Evolutionary conservation across 164 flowering plant genomes (phyloP).

Genomic region (Echeveria elegans): DNA sequence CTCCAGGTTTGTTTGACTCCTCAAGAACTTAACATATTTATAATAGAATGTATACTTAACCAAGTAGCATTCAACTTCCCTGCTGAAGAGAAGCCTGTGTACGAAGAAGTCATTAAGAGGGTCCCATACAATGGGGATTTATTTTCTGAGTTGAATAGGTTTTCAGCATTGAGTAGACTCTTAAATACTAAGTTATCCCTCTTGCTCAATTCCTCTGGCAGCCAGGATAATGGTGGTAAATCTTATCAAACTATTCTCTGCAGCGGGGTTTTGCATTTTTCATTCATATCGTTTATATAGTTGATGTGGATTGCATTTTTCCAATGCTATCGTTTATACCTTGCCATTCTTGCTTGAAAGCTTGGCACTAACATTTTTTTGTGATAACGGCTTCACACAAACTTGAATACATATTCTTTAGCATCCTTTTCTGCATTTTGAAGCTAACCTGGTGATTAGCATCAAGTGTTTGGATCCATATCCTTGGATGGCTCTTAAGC

Average conservation of each 20-base stretch:
- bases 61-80: slow-evolving; percentile 18
- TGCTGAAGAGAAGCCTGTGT: slow-evolving; percentile 13
- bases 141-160: slow-evolving; percentile 30
- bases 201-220: slow-evolving; percentile 14
- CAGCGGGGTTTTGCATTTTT: slow-evolving; percentile 77
- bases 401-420: neutral
- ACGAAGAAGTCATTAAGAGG: slow-evolving; percentile 21
- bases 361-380: too few relatives aligned
- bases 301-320: slow-evolving; percentile 84
- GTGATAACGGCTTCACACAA: too few relatives aligned
- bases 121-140: slow-evolving; percentile 48
- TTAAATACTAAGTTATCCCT: slow-evolving; percentile 36
- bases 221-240: slow-evolving; percentile 12
- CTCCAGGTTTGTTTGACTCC: slow-evolving; percentile 61
- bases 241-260: slow-evolving; percentile 61
- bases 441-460: neutral
- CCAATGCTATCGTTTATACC: slow-evolving; percentile 75
- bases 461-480: neutral
- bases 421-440: too few relatives aligned
- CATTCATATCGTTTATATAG: slow-evolving; percentile 59
- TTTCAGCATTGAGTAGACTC: slow-evolving; percentile 64
- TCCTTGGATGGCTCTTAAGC: neutral
- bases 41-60: slow-evolving; percentile 44
- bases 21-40: slow-evolving; percentile 50
- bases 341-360: too few relatives aligned